Base-by-base conservation (phyloP, 163 green algal genomes). In the Scenedesmus sp. region DNA sequence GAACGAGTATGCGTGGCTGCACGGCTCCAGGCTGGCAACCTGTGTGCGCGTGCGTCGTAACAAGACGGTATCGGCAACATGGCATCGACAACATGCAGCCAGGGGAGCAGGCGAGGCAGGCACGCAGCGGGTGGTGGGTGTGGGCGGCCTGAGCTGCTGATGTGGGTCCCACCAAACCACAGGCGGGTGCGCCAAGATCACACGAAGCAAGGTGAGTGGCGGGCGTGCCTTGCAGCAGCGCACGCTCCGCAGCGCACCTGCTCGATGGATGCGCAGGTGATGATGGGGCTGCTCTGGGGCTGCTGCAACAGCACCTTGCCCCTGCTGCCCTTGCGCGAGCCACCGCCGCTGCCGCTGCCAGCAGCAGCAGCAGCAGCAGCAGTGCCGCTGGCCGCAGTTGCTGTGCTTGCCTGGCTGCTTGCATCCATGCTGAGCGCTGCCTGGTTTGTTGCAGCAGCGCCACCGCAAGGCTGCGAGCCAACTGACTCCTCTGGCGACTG, bases 1-100 rank as follows among this genome's bases (percentile, higher is more conserved):
- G 89, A 99, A 99, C 44, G 95, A 97, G 94, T 99, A 99, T 7
- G 96, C 97, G 92, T 99, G 98, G 18, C 97, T 99, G 84, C 93
- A 94, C 3, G 94, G 93, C 30, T 97, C 95, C 78, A 99, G 92
- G 22, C 85, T 90, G 33, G 46, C 70, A 59, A 90, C 59, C 85
- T 90, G 85, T 7, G 0, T 40, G 30, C 30, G n/a, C 68, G 42
- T 79, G 26, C 68, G 20, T 79, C 4, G 12, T 12, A 79, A 0
- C 18, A n/a, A 30, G 15, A 68, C 5, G 15, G 15, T 30, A n/a
- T 68, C 26, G 56, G 18, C 24, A 40, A 43, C 7, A 42, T 81
- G 65, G 65, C 49, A 13, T 56, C 15, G 49, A n/a, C n/a, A n/a
- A n/a, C n/a, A n/a, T n/a, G n/a, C 65, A 40, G 18, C 13, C 35